Percentiles rank a stretch among this genome's conserved stretches.
These are phyloP conservation scores for Stentor coeruleus DNA, from an alignment of 73 alveolate genomes.

Conservation along the genomic window DNA sequence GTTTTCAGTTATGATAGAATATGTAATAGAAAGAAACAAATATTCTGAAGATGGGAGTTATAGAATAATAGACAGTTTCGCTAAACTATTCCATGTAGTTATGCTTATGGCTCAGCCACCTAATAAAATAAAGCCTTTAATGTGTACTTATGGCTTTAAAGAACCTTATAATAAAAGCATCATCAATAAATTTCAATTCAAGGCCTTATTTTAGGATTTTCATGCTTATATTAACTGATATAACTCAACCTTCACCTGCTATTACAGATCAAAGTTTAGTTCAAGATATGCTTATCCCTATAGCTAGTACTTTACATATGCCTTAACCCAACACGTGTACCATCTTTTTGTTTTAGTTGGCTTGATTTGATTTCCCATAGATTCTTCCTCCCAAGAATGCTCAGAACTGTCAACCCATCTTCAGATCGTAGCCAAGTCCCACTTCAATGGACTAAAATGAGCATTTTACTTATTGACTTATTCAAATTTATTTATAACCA, in stretches of 20 bases:
- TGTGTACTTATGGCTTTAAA: background rate
- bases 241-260: background rate
- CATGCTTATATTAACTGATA: background rate
- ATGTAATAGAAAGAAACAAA: constrained; percentile 30
- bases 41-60: constrained; percentile 18
- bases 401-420: constrained; percentile 26
- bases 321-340: constrained; percentile 83
- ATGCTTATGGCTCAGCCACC: background rate
- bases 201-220: constrained; percentile 22
- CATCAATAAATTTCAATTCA: background rate
- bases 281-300: constrained; percentile 19
- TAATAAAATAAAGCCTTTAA: background rate
- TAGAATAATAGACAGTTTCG: constrained; percentile 32
- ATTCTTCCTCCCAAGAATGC: constrained; percentile 73
- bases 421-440: constrained; percentile 18
- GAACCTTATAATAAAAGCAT: background rate
- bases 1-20: constrained; percentile 39
- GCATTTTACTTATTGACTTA: constrained; percentile 57
- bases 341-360: constrained; percentile 97
- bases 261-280: background rate
- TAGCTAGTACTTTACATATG: constrained; percentile 82
- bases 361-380: constrained; percentile 87
- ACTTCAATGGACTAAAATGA: constrained; percentile 50
- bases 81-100: constrained; percentile 1
- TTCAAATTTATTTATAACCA: constrained; percentile 65